A percentile compares a stretch with the other conserved stretches of the same genome.
Conservation (phyloP, 345 rosid species). For the Cardamine resedifolia region DNA sequence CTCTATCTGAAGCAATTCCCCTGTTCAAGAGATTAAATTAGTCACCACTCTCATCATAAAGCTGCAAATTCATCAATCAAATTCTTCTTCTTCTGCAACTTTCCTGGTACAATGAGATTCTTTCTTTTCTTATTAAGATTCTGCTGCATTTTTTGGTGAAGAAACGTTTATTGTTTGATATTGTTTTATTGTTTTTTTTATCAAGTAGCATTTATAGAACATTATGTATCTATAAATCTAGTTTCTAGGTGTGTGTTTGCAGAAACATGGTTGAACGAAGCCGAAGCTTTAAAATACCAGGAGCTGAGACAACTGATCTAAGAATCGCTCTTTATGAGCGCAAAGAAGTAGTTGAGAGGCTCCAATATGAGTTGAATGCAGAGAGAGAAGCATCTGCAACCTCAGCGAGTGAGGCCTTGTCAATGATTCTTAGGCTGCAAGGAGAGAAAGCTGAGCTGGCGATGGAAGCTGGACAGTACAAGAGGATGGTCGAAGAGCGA, state of each 20-base stretch:
- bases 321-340: conserved; percentile 60
- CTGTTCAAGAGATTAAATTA: conserved; percentile 15
- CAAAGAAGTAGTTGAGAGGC: conserved; percentile 69
- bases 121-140: conserved; percentile 13
- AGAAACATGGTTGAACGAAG: conserved; percentile 51
- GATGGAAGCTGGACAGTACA: conserved; percentile 83
- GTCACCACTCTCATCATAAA: neutral
- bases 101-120: conserved; percentile 2
- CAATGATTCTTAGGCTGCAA: conserved; percentile 88
- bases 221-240: neutral
- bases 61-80: conserved; percentile 8
- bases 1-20: neutral
- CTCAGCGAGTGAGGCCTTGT: conserved; percentile 75
- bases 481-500: conserved; percentile 76
- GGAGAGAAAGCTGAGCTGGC: conserved; percentile 72
- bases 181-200: neutral
- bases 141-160: neutral
- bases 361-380: conserved; percentile 57
- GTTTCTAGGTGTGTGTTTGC: neutral
- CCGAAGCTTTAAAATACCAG: conserved; percentile 35
- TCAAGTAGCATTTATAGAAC: neutral
- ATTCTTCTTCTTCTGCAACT: conserved; percentile 7
- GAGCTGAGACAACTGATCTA: conserved; percentile 43
- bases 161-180: neutral
- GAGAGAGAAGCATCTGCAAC: conserved; percentile 82